phyloP scores from a whole-genome alignment of 345 rosid species.

The Gossypium australe region DNA sequence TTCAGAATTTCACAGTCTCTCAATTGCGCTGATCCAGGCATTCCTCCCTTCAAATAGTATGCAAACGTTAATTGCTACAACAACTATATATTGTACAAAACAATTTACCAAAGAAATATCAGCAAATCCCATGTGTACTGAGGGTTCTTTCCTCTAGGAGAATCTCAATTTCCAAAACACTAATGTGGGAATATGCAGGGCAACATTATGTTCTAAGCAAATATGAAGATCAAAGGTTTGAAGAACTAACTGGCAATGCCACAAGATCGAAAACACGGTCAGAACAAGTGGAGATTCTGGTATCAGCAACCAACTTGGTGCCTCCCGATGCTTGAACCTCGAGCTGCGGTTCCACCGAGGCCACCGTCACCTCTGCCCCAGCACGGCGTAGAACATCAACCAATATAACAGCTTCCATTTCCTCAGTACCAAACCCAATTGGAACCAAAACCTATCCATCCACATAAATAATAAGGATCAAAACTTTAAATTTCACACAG shows the following conservation, averaged over 20 bases:
- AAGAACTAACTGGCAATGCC: conserved; percentile 75
- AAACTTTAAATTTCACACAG: background rate
- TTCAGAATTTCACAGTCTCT: conserved; percentile 70
- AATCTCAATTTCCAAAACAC: background rate
- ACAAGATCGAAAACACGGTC: conserved; percentile 71
- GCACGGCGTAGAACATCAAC: conserved; percentile 78
- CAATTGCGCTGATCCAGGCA: conserved; percentile 90
- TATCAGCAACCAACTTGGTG: conserved; percentile 70
- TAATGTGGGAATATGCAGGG: background rate
- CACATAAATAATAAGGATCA: conserved; percentile 14
- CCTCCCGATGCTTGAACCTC: conserved; percentile 78
- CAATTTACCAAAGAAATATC: background rate
- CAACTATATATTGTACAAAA: background rate
- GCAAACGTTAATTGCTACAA: background rate
- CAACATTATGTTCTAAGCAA: conserved; percentile 1
- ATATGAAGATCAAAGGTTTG: background rate
- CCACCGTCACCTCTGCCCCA: conserved; percentile 81
- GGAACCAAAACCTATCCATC: conserved; percentile 69
- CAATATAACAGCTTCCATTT: conserved; percentile 84
- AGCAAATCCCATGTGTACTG: background rate
- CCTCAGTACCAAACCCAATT: conserved; percentile 85
- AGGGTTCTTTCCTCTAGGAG: background rate
- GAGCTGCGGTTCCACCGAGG: conserved; percentile 82
- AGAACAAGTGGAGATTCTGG: conserved; percentile 53
- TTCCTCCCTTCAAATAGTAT: conserved; percentile 65